A percentile compares a stretch with the other conserved stretches of the same genome.
Conservation (phyloP, 495 filamentous ascomycete genomes). For the Hyaloscypha finlandica region DNA sequence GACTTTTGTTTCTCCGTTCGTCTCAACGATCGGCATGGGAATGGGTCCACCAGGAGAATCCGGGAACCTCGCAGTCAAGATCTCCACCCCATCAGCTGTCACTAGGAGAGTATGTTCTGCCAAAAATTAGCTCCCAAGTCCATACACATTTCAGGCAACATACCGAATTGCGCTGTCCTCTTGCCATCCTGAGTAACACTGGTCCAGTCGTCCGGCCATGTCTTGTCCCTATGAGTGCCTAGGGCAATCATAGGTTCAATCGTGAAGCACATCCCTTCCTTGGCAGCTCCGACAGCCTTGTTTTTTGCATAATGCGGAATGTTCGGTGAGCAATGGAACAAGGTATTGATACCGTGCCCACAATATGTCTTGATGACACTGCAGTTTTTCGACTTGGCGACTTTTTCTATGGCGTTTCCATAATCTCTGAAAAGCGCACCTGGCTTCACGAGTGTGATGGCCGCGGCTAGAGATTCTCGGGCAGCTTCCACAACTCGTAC, state of each 20-base stretch:
- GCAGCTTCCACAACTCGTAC: constrained; percentile 85
- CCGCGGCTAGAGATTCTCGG: constrained; percentile 77
- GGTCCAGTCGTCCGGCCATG: constrained; percentile 93
- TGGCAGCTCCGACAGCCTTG: constrained; percentile 84
- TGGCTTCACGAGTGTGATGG: constrained; percentile 83
- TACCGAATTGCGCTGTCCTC: constrained; percentile 77
- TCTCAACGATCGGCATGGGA: constrained; percentile 58
- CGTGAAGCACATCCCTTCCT: constrained; percentile 89
- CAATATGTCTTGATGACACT: constrained; percentile 89
- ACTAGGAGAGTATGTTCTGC: constrained; percentile 91
- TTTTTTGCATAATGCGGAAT: constrained; percentile 89
- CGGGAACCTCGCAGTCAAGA: constrained; percentile 79
- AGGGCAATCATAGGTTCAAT: constrained; percentile 92
- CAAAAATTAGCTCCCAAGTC: constrained; percentile 12
- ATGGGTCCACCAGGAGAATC: constrained; percentile 86
- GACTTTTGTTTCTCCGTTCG: constrained; percentile 17
- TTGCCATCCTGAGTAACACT: constrained; percentile 81
- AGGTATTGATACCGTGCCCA: constrained; percentile 81
- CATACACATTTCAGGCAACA: constrained; percentile 1
- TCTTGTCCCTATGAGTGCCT: constrained; percentile 77
- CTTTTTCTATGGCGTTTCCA: constrained; percentile 82
- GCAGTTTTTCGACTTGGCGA: constrained; percentile 75
- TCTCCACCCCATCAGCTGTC: constrained; percentile 90
- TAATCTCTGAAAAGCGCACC: constrained; percentile 84
- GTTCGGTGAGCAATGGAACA: constrained; percentile 85